A percentile compares a stretch with the other conserved stretches of the same genome.
These are phyloP conservation scores for Mentha longifolia DNA, from an alignment of 257 asterid genomes.

Conservation along the genomic window DNA sequence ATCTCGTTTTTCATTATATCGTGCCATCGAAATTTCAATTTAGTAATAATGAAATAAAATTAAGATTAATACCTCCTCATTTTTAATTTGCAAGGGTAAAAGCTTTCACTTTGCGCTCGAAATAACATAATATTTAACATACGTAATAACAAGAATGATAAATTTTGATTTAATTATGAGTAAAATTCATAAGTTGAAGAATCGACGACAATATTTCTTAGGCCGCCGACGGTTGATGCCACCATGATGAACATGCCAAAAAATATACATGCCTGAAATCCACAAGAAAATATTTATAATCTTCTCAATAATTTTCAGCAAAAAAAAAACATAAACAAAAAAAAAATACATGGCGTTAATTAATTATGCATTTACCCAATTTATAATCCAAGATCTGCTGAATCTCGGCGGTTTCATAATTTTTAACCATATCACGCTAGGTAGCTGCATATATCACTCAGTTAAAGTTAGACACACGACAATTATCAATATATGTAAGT, in stretches of 20 bases:
- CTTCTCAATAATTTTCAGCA: not conserved
- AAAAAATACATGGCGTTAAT: not conserved
- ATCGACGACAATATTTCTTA: constrained; percentile 72
- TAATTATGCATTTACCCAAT: constrained; percentile 63
- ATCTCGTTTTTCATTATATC: not conserved
- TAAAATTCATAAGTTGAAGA: constrained; percentile 78
- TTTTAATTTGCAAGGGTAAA: not conserved
- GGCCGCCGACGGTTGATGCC: constrained; percentile 85
- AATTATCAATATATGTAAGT: not conserved
- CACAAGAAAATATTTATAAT: not conserved
- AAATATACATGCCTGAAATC: constrained; percentile 60
- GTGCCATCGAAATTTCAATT: no score
- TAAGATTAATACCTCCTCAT: no score
- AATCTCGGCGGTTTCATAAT: constrained; percentile 73
- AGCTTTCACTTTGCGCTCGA: not conserved
- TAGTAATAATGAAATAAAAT: no score
- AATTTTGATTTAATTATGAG: constrained; percentile 37
- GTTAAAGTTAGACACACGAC: not conserved
- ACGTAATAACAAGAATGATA: not conserved
- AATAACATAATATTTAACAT: not conserved
- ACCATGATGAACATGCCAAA: constrained; percentile 67
- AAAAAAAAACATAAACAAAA: not conserved
- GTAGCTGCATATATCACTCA: constrained; percentile 55
- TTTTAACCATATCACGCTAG: constrained; percentile 82
- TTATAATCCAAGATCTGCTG: constrained; percentile 76